Conservation (phyloP, 2,329 filamentous ascomycete species). For the Neoscytalidium dimidiatum region DNA sequence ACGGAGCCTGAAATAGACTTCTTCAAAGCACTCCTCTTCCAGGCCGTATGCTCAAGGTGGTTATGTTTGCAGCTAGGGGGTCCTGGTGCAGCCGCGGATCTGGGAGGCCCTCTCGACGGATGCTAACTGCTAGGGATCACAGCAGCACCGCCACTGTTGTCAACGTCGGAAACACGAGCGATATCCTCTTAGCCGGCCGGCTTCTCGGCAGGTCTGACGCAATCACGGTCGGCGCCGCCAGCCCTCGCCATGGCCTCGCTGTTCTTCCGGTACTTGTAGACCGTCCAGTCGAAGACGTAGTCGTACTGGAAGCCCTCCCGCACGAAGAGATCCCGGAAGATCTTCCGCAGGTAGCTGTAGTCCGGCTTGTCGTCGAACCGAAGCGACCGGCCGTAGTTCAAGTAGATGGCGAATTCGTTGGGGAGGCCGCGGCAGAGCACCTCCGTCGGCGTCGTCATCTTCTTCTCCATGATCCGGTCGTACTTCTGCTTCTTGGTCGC, state of each 20-base stretch:
- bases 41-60: no score
- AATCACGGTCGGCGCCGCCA: no score
- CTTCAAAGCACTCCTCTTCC: no score
- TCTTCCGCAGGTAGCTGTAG: conserved; percentile 99
- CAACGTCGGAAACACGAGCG: no score
- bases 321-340: conserved; percentile 99
- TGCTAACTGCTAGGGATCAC: no score
- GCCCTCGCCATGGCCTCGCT: conserved; percentile 61
- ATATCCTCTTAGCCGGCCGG: no score
- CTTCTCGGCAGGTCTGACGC: no score
- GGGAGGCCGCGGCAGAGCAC: conserved; percentile 98
- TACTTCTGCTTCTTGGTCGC: conserved; percentile 99
- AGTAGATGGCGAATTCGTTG: conserved; percentile 98
- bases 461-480: conserved; percentile 99
- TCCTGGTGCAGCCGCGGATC: no score
- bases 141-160: no score
- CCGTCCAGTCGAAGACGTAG: conserved; percentile 99
- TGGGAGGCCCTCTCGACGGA: no score
- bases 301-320: conserved; percentile 99
- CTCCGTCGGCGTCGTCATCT: conserved; percentile 99
- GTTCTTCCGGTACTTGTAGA: conserved; percentile 99
- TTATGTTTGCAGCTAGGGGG: no score
- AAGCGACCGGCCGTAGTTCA: conserved; percentile 98
- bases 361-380: conserved; percentile 99
- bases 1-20: no score